Percentiles rank a stretch among this genome's conserved stretches.
Conservation (phyloP, 805 yeast species). For the Spathaspora sp. region DNA sequence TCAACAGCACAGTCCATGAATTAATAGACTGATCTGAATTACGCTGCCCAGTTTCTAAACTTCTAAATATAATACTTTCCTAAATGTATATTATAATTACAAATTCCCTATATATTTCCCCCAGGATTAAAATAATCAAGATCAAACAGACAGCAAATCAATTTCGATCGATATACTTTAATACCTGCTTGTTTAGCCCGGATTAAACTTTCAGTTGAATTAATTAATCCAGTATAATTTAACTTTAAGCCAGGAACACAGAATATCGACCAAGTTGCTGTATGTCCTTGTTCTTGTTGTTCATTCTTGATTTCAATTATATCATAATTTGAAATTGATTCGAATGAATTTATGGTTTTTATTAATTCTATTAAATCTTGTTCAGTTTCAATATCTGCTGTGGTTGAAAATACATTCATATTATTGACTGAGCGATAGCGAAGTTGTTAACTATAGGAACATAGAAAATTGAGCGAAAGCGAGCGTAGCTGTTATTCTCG, state of each 20-base stretch:
- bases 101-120: background rate
- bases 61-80: too few relatives aligned
- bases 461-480: too few relatives aligned
- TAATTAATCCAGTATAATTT: background rate
- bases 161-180: background rate
- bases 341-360: background rate
- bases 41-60: too few relatives aligned
- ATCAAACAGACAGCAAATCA: constrained; percentile 1
- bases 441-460: too few relatives aligned
- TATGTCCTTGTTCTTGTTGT: background rate
- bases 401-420: background rate
- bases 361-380: background rate
- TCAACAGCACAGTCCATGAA: too few relatives aligned
- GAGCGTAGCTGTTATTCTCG: too few relatives aligned
- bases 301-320: background rate
- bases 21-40: too few relatives aligned
- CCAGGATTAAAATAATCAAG: background rate
- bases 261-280: background rate
- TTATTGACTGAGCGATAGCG: background rate
- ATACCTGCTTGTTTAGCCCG: background rate
- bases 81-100: background rate
- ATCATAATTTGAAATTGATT: background rate
- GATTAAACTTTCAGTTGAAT: background rate
- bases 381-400: background rate
- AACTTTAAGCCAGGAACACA: background rate